A percentile compares a stretch with the other conserved stretches of the same genome.
phyloP scores from a whole-genome alignment of 768 basidiomycete genomes.

The Podaxis sp. region DNA sequence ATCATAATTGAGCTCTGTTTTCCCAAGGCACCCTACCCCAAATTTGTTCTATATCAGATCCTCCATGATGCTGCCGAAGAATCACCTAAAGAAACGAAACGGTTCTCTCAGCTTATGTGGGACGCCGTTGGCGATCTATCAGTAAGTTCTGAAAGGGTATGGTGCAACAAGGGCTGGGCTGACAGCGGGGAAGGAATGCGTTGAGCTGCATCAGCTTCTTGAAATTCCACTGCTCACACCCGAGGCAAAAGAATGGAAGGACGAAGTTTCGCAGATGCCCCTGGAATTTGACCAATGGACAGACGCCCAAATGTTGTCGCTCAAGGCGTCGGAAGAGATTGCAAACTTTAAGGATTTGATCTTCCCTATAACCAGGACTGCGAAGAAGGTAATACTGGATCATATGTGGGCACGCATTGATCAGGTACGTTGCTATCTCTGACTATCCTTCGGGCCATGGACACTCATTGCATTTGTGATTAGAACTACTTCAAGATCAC shows the following conservation, averaged over 20 bases:
- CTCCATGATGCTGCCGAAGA: conserved; percentile 71
- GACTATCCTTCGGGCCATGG: background rate
- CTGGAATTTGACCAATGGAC: conserved; percentile 62
- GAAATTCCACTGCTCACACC: conserved; percentile 57
- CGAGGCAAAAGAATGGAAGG: conserved; percentile 50
- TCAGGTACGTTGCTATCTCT: conserved; percentile 33
- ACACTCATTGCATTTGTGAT: background rate
- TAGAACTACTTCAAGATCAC: conserved; percentile 58
- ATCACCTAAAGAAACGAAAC: conserved; percentile 65
- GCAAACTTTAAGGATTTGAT: conserved; percentile 52
- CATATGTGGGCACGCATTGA: conserved; percentile 65
- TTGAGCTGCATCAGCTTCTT: conserved; percentile 63
- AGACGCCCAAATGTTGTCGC: conserved; percentile 63
- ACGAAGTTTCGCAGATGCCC: conserved; percentile 46
- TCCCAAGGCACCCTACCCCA: conserved; percentile 64
- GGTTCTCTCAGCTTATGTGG: conserved; percentile 77
- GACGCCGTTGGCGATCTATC: conserved; percentile 81
- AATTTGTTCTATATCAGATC: conserved; percentile 58
- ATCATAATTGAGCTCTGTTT: conserved; percentile 82
- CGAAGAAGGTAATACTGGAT: conserved; percentile 43
- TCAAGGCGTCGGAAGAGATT: conserved; percentile 46
- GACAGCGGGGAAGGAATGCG: conserved; percentile 41
- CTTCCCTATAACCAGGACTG: conserved; percentile 55
- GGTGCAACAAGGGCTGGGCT: background rate
- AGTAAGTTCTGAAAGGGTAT: conserved; percentile 32